Evolutionary conservation across 75 land plant species (phyloP), one percentile per base, ranked within the genome.

Genomic region (Pinus tabuliformis): DNA sequence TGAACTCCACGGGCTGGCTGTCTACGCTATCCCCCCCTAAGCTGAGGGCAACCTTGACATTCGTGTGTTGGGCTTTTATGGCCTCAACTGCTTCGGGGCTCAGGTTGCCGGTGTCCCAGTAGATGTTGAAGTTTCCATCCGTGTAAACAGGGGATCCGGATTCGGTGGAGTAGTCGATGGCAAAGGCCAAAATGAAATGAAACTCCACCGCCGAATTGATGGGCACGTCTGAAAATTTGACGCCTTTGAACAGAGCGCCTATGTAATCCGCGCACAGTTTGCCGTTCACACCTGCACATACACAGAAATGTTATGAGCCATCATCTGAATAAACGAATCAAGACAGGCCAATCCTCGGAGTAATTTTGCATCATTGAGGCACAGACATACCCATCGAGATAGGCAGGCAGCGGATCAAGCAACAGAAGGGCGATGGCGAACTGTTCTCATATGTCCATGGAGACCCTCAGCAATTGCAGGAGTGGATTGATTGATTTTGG

Each of bases 21-120:
- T 49, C 75, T 1, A 83, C 80, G 26, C 21, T 77, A 75, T 80
- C 80, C 1, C 89, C 86, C n/a, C 83, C 86, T 1, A 87, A 59
- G 70, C 86, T 84, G 11, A 84, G 16, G 3, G 78, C 79, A 3
- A 87, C 81, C 37, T 64, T 83, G 17, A 87, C 83, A 60, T 87
- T 87, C 4, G 75, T 13, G 58, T 83, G 74, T 1, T 52, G 8
- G n/a, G 15, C 20, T 30, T 87, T 87, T 58, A 87, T 76, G 70
- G 82, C 30, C 24, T 71, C 64, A 36, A 83, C 81, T 8, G 78
- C 57, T 1, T 60, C 61, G 13, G 79, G 82, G 66, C 26, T 59
- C 37, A 84, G 77, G 22, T 77, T 80, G 36, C 17, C 73, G 18
- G 77, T 54, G 36, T 80, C 82, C 82, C 86, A 84, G 58, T 70